These are phyloP conservation scores for Misopates orontium DNA, from an alignment of 257 asterid genomes.

Conservation along the genomic window DNA sequence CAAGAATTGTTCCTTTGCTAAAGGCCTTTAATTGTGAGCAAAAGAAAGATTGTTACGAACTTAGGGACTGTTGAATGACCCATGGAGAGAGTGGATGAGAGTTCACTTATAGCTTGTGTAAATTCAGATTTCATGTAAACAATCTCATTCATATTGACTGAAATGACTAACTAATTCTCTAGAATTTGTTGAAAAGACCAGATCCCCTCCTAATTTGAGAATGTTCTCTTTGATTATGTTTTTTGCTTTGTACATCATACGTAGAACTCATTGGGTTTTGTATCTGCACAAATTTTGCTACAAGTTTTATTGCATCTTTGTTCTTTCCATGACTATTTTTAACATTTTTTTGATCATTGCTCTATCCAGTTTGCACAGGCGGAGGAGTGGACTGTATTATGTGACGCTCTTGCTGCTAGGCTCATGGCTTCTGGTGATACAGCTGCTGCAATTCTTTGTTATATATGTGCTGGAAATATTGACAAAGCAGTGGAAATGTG, in stretches of 20 bases:
- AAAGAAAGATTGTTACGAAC: conserved; percentile 1
- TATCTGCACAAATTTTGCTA: not conserved
- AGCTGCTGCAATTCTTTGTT: conserved; percentile 83
- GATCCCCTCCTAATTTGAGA: not conserved
- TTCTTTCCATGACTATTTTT: conserved; percentile 21
- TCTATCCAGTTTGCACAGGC: conserved; percentile 72
- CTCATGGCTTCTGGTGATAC: conserved; percentile 81
- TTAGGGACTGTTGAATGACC: not conserved
- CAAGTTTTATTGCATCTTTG: conserved; percentile 13
- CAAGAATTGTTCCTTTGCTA: no score
- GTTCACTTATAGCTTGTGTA: conserved; percentile 9
- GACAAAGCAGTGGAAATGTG: conserved; percentile 91
- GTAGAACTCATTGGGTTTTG: not conserved
- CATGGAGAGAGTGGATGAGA: not conserved
- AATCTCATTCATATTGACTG: conserved; percentile 4
- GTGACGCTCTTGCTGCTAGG: conserved; percentile 86
- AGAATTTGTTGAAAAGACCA: conserved; percentile 10
- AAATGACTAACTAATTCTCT: conserved; percentile 7
- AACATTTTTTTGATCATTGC: conserved; percentile 25
- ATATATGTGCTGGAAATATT: conserved; percentile 93
- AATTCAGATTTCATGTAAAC: conserved; percentile 14
- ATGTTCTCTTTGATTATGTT: conserved; percentile 1
- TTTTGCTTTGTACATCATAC: not conserved
- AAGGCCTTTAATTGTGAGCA: conserved; percentile 7
- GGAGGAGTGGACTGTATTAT: conserved; percentile 83